These are phyloP conservation scores for Lasiosphaeria hispida DNA, from an alignment of 495 filamentous ascomycete species.

Conservation along the genomic window DNA sequence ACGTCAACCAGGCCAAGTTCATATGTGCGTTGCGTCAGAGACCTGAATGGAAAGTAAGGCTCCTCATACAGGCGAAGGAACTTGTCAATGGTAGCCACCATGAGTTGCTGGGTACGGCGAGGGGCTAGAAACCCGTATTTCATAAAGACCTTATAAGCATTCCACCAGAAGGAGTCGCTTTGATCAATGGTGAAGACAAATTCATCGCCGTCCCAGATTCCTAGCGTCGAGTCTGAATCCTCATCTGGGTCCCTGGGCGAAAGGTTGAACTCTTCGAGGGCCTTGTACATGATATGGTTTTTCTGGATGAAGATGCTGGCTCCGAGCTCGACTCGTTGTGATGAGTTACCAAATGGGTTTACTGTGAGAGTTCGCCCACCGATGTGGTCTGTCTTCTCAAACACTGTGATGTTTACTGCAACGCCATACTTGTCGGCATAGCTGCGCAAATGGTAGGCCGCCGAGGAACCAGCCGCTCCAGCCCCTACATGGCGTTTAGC, in stretches of 20 bases:
- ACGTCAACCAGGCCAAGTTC: slow-evolving; percentile 62
- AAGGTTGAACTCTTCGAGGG: slow-evolving; percentile 71
- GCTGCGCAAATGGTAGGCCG: slow-evolving; percentile 77
- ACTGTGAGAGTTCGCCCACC: slow-evolving; percentile 91
- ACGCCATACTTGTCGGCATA: slow-evolving; percentile 57
- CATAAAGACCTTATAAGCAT: slow-evolving; percentile 74
- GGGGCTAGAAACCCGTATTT: slow-evolving; percentile 75
- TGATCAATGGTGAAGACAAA: slow-evolving; percentile 64
- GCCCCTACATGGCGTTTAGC: slow-evolving; percentile 58
- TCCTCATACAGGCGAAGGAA: slow-evolving; percentile 81
- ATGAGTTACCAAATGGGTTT: slow-evolving; percentile 68
- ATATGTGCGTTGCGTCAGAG: slow-evolving; percentile 62
- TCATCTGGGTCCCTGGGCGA: slow-evolving; percentile 30
- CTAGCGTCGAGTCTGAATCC: slow-evolving; percentile 52
- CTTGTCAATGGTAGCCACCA: slow-evolving; percentile 65
- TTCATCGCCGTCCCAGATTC: slow-evolving; percentile 77
- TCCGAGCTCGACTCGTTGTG: slow-evolving; percentile 77
- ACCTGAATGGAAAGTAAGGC: slow-evolving; percentile 79
- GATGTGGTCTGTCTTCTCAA: slow-evolving; percentile 74
- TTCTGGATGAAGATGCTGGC: slow-evolving; percentile 88
- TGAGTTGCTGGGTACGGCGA: slow-evolving; percentile 66
- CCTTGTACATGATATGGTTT: slow-evolving; percentile 77
- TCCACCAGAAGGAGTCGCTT: slow-evolving; percentile 67
- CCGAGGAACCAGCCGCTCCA: slow-evolving; percentile 82
- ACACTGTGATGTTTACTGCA: slow-evolving; percentile 76